Base-by-base conservation (phyloP, 805 yeast genomes). In the Saccharomycopsis javanensis region DNA sequence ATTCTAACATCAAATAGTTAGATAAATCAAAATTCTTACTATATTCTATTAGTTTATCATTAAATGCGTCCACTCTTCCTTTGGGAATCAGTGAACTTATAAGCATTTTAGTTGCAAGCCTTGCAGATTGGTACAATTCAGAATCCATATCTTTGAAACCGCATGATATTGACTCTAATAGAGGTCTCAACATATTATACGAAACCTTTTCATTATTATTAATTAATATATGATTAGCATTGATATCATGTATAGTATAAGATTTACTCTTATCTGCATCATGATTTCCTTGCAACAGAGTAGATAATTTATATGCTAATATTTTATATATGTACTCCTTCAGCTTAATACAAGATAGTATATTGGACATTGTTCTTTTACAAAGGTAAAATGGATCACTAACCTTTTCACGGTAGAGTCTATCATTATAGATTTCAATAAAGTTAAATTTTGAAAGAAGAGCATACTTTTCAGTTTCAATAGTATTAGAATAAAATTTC, bases 311-410 rank as follows among this genome's bases (percentile, higher is more conserved):
- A 20, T 42, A 42, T 20, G 48, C 23, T 42, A 42, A 15, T 20
- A 42, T 28, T 18, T 42, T 25, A 31, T 42, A 37, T 27, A 50
- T 18, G 51, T 16, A 8, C 16, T 20, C 31, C 27, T 38, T n/a
- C 54, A 52, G 45, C 25, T 51, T 55, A n/a, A 55, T 33, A 15
- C 52, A 37, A 7, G 51, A 42, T 18, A 55, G 51, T 3, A 55
- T 27, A 34, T 51, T 51, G 8, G 54, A 35, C 18, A 55, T n/a
- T 11, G 42, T 37, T 30, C 50, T 38, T 33, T 55, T 55, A 16
- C 51, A 31, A 35, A 31, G n/a, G 25, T 28, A 35, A 18, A 51
- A 54, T 2, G 57, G 55, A 34, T 55, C 55, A 38, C 23, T 15
- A 28, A 55, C 28, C 7, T 20, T 42, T 23, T 20, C n/a, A 4